A percentile compares a stretch with the other conserved stretches of the same genome.
These are phyloP conservation scores for Oryza officinalis DNA, from an alignment of 176 grass and related monocot species.

Conservation along the genomic window DNA sequence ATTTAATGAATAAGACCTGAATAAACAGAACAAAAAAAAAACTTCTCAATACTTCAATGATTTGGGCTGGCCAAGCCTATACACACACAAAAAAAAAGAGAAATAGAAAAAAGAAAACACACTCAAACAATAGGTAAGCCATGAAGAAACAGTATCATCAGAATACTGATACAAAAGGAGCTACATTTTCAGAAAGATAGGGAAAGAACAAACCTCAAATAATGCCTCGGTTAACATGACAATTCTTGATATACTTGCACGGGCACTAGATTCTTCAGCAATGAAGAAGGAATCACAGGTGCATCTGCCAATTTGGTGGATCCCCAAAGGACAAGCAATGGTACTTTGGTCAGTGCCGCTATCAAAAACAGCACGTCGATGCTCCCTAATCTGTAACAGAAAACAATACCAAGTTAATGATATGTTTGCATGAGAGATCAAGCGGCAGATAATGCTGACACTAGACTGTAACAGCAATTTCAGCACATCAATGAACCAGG, in stretches of 20 bases:
- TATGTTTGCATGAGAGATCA: constrained; percentile 25
- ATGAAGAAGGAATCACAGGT: constrained; percentile 80
- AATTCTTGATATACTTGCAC: constrained; percentile 90
- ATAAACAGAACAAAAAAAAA: background rate
- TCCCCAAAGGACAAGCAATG: constrained; percentile 69
- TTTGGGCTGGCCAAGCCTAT: background rate
- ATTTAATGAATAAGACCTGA: constrained; percentile 23
- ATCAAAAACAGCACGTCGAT: constrained; percentile 60
- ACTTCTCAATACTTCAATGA: background rate
- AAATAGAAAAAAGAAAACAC: background rate
- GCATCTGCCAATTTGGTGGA: constrained; percentile 85
- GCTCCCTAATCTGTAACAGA: constrained; percentile 73
- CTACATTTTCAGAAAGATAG: constrained; percentile 13
- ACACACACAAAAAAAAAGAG: background rate
- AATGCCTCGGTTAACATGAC: constrained; percentile 96
- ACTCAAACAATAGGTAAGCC: background rate
- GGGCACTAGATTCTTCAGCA: constrained; percentile 75
- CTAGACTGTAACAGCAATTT: background rate
- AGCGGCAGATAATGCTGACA: background rate
- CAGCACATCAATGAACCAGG: background rate
- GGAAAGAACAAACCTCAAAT: constrained; percentile 77
- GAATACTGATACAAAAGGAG: background rate
- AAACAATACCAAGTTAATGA: constrained; percentile 25
- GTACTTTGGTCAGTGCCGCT: constrained; percentile 55
- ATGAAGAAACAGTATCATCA: constrained; percentile 17